Conservation (phyloP, 352 stramenopile genomes). For the Globisporangium recalcitrans region DNA sequence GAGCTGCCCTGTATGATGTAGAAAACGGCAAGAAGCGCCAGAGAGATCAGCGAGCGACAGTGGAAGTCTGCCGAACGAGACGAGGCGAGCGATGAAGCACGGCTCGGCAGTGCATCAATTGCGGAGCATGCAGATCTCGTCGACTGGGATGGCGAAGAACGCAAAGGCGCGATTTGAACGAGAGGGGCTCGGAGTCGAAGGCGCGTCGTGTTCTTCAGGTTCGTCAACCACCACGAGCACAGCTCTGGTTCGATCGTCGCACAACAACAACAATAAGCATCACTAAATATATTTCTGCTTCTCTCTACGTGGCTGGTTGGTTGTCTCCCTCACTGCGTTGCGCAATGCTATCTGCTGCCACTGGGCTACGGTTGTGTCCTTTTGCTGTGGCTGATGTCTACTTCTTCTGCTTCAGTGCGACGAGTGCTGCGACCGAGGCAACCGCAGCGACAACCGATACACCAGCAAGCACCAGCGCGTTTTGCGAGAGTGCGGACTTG, state of each 20-base stretch:
- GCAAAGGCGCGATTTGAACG: constrained; percentile 18
- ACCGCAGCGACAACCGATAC: constrained; percentile 36
- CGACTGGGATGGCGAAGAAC: constrained; percentile 8
- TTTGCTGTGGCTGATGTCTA: constrained; percentile 5
- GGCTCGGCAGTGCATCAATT: constrained; percentile 41
- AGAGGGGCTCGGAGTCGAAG: constrained; percentile 31
- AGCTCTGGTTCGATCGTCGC: constrained; percentile 26
- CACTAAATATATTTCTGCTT: constrained; percentile 18
- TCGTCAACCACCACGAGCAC: constrained; percentile 19
- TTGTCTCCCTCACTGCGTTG: background rate
- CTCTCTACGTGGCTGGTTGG: constrained; percentile 1
- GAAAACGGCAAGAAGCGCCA: constrained; percentile 37
- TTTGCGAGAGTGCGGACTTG: constrained; percentile 27
- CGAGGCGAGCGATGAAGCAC: constrained; percentile 38
- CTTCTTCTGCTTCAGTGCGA: constrained; percentile 50
- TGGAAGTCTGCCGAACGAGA: constrained; percentile 21
- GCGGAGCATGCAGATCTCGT: constrained; percentile 31
- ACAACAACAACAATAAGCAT: constrained; percentile 36
- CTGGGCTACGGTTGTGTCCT: constrained; percentile 4
- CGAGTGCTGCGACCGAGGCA: constrained; percentile 27
- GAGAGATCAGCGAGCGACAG: constrained; percentile 3
- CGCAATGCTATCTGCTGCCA: background rate
- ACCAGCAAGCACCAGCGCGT: constrained; percentile 28
- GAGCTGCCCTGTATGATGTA: constrained; percentile 37
- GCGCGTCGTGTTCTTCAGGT: constrained; percentile 26